A percentile compares a stretch with the other conserved stretches of the same genome.
Conservation (phyloP, 805 yeast genomes). For the Dipodascus albidus region DNA sequence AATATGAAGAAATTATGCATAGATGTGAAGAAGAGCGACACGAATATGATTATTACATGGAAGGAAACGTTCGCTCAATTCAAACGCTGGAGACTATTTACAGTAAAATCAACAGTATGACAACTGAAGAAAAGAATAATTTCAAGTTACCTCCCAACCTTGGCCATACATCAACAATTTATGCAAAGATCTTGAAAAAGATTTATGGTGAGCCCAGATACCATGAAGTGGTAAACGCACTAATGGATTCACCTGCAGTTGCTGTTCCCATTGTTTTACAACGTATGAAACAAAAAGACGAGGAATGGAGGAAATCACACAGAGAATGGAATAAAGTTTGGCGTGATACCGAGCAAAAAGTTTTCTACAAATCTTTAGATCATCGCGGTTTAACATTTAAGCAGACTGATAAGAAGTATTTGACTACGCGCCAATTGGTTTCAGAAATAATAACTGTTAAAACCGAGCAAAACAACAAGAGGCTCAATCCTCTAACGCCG, state of each 20-base stretch:
- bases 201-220: conserved; percentile 92
- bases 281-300: conserved; percentile 93
- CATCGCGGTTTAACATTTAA: conserved; percentile 93
- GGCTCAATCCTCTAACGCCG: conserved; percentile 77
- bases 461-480: conserved; percentile 72
- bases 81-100: conserved; percentile 94
- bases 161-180: conserved; percentile 90
- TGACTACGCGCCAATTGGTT: conserved; percentile 81
- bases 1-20: conserved; percentile 90
- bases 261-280: conserved; percentile 90
- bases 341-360: conserved; percentile 96
- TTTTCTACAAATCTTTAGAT: conserved; percentile 84
- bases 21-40: conserved; percentile 96
- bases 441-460: conserved; percentile 88
- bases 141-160: conserved; percentile 88
- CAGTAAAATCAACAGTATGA: conserved; percentile 85
- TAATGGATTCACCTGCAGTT: conserved; percentile 89
- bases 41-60: conserved; percentile 93
- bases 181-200: conserved; percentile 85
- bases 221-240: conserved; percentile 88
- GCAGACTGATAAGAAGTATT: conserved; percentile 86
- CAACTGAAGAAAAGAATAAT: conserved; percentile 72
- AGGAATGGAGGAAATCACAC: conserved; percentile 97
- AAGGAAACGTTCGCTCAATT: conserved; percentile 85
- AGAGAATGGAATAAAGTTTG: conserved; percentile 98